phyloP scores from a whole-genome alignment of 2,329 filamentous ascomycete genomes.

The Diaporthe sp. region DNA sequence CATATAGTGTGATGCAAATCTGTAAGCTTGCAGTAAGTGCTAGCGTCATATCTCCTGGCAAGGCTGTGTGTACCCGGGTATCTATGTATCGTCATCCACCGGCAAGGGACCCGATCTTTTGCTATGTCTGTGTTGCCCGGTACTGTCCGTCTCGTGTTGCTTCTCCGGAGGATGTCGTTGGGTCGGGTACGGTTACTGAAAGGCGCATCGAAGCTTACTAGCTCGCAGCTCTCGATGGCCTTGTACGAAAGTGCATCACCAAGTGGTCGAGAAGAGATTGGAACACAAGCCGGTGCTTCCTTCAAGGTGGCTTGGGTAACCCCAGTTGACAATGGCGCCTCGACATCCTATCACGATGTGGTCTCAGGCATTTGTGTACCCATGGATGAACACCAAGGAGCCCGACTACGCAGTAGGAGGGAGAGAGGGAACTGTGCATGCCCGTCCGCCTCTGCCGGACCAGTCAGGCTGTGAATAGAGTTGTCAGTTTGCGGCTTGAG shows the following conservation, averaged over 20 bases:
- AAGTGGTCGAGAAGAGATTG: conserved; percentile 2
- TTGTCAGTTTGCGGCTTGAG: conserved; percentile 8
- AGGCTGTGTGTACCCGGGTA: conserved; percentile 26
- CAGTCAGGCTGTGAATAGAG: conserved; percentile 16
- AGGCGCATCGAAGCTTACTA: conserved; percentile 6
- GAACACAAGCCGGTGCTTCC: not conserved
- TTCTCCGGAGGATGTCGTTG: not conserved
- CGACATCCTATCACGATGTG: conserved; percentile 20
- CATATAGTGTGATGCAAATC: conserved; percentile 24
- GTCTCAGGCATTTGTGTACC: conserved; percentile 14
- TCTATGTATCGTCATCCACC: conserved; percentile 1
- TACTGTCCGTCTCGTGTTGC: not conserved
- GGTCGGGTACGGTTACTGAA: not conserved
- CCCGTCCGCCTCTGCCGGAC: conserved; percentile 13
- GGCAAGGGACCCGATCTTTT: not conserved
- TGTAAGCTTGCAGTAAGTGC: conserved; percentile 21
- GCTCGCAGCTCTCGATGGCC: conserved; percentile 8
- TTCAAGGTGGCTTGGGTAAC: not conserved
- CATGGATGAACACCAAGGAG: conserved; percentile 10
- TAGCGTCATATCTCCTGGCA: conserved; percentile 18
- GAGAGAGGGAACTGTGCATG: not conserved
- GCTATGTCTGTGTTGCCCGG: not conserved
- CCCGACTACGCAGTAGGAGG: conserved; percentile 1
- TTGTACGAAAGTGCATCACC: conserved; percentile 10
- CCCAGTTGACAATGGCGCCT: conserved; percentile 17